Base-by-base conservation (phyloP, 345 rosid genomes). In the Noccaea caerulescens region DNA sequence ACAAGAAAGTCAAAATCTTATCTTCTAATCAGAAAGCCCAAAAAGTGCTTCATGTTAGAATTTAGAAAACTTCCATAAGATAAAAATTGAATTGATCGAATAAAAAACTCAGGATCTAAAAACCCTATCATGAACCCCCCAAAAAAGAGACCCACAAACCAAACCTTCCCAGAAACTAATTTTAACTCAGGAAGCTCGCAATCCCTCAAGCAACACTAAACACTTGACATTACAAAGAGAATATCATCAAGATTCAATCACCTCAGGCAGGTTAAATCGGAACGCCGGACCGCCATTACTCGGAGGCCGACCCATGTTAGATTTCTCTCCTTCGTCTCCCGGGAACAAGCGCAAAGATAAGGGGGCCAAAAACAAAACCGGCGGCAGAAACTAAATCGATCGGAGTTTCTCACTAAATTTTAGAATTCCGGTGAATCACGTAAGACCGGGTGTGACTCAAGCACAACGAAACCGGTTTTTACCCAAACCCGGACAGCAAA, bases 211-310 rank as follows among this genome's bases (percentile, higher is more conserved):
- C 49, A 51, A 46, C 50, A 68, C 38, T 38, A 57, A 50, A 37
- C 38, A 52, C 58, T 65, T 34, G 32, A 71, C 42, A 63, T 16
- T 30, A 53, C 44, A 32, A 30, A 52, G 27, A 47, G 12, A 44
- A 49, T 69, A 39, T 27, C 27, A 50, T 50, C 23, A 57, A 56
- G 46, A 65, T 37, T 50, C 18, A 68, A 27, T 46, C 33, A 92
- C 99, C 99, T 95, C 98, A 14, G 78, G 10, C 36, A 77, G 57
- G 75, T 75, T 80, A 81, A 92, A 95, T 76, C 99, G 98, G 54
- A 95, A 95, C 73, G 99, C 92, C 30, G 99, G 99, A 69, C 88
- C 92, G 33, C 99, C 99, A 71, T 87, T 88, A 68, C 93, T 86
- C 45, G 98, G 98, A 73, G 97, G 99, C 27, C 99, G 91, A 69